Conservation (phyloP, 441 rosid genomes). For the Metrosideros polymorpha region DNA sequence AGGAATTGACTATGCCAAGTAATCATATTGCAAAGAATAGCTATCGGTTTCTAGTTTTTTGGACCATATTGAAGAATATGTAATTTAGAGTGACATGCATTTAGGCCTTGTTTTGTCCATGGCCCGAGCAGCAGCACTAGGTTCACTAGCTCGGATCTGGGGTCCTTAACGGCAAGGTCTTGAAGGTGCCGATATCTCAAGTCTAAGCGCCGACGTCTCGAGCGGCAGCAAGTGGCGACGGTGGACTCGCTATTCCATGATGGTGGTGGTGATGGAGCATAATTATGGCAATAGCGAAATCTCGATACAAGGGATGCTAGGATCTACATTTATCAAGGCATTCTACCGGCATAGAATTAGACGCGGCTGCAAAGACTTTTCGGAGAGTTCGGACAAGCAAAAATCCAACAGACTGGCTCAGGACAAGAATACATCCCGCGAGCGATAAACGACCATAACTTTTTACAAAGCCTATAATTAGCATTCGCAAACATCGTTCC, state of each 20-base stretch:
- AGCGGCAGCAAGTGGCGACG: neutral
- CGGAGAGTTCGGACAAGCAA: neutral
- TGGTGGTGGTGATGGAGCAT: neutral
- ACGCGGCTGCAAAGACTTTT: neutral
- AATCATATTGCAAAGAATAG: neutral
- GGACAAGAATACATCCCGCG: neutral
- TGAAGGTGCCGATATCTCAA: neutral
- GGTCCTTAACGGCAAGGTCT: neutral
- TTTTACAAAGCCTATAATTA: neutral
- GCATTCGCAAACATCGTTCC: neutral
- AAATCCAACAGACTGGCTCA: neutral
- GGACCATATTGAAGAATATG: neutral
- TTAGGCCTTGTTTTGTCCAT: neutral
- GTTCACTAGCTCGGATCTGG: neutral
- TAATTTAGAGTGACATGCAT: neutral
- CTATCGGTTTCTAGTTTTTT: neutral
- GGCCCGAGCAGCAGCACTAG: neutral
- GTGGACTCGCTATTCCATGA: neutral
- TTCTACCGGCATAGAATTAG: neutral
- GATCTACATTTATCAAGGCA: neutral
- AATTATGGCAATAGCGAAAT: neutral
- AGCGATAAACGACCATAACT: neutral
- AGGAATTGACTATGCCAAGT: neutral
- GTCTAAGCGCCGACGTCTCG: neutral
- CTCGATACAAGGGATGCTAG: neutral